phyloP scores from a whole-genome alignment of 2,329 filamentous ascomycete genomes.

The Leptographium galeiforme region DNA sequence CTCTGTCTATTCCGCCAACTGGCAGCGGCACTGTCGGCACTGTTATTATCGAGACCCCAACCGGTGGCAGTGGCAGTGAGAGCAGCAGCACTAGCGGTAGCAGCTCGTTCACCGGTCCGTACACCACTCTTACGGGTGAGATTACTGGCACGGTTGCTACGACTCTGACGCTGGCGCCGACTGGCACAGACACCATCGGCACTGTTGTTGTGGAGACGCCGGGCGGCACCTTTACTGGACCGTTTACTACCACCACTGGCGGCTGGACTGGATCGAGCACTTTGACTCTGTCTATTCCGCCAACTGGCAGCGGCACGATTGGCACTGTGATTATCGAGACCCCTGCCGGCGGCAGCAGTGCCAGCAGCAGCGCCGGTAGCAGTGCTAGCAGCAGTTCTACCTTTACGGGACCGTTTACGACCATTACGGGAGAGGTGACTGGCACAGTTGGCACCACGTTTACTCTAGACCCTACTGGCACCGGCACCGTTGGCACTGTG shows the following conservation, averaged over 20 bases:
- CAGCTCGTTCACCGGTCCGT: not conserved
- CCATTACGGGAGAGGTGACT: not conserved
- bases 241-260: constrained; percentile 3
- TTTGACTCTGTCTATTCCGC: not conserved
- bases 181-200: not conserved
- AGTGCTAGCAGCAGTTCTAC: not conserved
- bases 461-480: not conserved
- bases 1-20: constrained; percentile 6
- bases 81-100: not conserved
- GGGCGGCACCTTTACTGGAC: not conserved
- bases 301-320: constrained; percentile 37
- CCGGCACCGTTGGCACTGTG: constrained; percentile 2
- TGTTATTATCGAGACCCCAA: constrained; percentile 5
- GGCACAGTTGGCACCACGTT: not conserved
- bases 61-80: not conserved
- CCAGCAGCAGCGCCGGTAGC: constrained; percentile 5
- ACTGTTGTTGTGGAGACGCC: not conserved
- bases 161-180: constrained; percentile 4
- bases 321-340: constrained; percentile 10
- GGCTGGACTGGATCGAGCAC: not conserved
- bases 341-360: constrained; percentile 5
- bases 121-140: not conserved
- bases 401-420: constrained; percentile 1
- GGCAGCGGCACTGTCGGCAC: constrained; percentile 6
- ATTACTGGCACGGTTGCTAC: not conserved